Conservation (phyloP, 441 rosid genomes). For the Populus hybrid region DNA sequence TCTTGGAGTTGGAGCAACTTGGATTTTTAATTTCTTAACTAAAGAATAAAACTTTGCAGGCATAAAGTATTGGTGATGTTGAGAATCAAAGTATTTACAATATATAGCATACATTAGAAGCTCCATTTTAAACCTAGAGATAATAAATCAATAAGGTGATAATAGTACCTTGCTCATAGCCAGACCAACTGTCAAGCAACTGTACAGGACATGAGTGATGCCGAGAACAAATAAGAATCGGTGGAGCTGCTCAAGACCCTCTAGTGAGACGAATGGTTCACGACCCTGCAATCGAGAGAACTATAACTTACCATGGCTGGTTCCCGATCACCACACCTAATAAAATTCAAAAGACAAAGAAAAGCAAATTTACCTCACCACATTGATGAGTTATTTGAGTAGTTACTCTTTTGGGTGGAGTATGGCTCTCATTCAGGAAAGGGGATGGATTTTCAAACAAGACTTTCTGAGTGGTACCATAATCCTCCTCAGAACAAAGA, state of each 20-base stretch:
- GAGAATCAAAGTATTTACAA: no score
- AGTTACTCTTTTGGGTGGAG: conserved; percentile 55
- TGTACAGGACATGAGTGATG: conserved; percentile 84
- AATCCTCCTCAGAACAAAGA: conserved; percentile 72
- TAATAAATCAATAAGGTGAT: not conserved
- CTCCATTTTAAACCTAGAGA: no score
- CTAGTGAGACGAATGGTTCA: conserved; percentile 86
- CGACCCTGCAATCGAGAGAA: conserved; percentile 57
- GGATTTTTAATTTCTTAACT: not conserved
- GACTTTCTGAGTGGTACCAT: conserved; percentile 31
- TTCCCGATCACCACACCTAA: not conserved
- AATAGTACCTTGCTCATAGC: conserved; percentile 85
- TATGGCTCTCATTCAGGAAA: conserved; percentile 39
- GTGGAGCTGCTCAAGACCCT: conserved; percentile 89
- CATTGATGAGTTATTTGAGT: conserved; percentile 51
- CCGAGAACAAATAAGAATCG: conserved; percentile 90
- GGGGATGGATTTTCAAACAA: conserved; percentile 36
- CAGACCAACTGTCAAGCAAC: conserved; percentile 84
- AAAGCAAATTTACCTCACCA: conserved; percentile 53
- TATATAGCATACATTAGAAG: no score
- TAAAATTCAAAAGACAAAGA: not conserved
- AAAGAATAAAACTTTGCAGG: no score
- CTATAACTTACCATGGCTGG: not conserved
- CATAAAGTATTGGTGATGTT: no score
- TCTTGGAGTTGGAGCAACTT: not conserved